A percentile compares a stretch with the other conserved stretches of the same genome.
Conservation (phyloP, 1,139 yeast genomes). For the Debaryomyces sp. region DNA sequence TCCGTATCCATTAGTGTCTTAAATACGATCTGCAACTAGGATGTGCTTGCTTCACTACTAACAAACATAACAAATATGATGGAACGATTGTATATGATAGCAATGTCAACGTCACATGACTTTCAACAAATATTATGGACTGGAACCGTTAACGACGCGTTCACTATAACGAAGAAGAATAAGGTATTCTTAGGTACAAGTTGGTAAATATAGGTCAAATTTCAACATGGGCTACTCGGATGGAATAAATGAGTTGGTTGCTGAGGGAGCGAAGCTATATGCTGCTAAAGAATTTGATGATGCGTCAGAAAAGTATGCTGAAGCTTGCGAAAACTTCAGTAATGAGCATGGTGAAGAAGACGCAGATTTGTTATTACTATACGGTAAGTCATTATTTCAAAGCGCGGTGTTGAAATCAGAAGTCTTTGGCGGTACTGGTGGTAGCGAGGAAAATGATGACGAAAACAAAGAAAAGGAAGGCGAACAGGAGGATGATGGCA, state of each 20-base stretch:
- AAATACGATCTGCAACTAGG: background rate
- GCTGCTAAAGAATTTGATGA: constrained; percentile 65
- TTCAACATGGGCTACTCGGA: constrained; percentile 23
- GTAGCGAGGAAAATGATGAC: constrained; percentile 24
- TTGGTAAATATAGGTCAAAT: background rate
- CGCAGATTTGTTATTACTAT: constrained; percentile 70
- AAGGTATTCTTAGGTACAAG: background rate
- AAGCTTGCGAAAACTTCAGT: constrained; percentile 66
- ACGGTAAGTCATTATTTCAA: constrained; percentile 81
- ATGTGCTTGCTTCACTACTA: background rate
- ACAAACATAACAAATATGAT: background rate
- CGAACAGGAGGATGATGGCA: constrained; percentile 30
- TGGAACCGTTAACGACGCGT: constrained; percentile 5
- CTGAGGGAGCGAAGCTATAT: constrained; percentile 62
- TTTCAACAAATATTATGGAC: background rate
- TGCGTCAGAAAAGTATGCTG: constrained; percentile 73
- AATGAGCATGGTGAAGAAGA: constrained; percentile 57
- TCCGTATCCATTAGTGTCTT: background rate
- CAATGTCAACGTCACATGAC: constrained; percentile 4
- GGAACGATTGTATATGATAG: background rate
- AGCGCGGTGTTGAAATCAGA: constrained; percentile 76
- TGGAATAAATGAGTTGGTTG: constrained; percentile 48
- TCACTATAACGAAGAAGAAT: background rate
- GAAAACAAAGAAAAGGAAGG: constrained; percentile 21
- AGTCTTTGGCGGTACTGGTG: constrained; percentile 66